Percentiles rank a stretch among this genome's conserved stretches.
phyloP scores from a whole-genome alignment of 2,329 filamentous ascomycete species.

The Ceratocystis lukuohia region DNA sequence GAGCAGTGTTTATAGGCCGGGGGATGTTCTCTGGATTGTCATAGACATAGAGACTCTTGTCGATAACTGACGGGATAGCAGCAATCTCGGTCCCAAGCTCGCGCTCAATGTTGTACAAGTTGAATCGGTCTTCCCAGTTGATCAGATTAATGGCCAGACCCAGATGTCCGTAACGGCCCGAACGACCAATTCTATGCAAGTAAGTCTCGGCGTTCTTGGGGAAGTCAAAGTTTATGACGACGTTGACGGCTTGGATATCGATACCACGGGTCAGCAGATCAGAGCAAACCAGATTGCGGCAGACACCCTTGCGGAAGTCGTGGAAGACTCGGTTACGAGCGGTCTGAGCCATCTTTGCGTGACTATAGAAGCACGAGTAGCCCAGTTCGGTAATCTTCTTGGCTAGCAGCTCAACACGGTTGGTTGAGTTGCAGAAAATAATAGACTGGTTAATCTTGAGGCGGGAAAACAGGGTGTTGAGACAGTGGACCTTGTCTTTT shows the following conservation, averaged over 20 bases:
- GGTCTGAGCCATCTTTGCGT: constrained; percentile 94
- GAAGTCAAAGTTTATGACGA: constrained; percentile 99
- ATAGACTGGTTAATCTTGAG: constrained; percentile 99
- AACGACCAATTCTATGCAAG: constrained; percentile 93
- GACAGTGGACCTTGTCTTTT: constrained; percentile 96
- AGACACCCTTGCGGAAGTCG: constrained; percentile 95
- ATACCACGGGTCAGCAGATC: constrained; percentile 96
- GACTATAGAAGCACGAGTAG: constrained; percentile 99
- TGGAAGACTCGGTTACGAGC: constrained; percentile 98
- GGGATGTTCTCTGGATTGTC: constrained; percentile 93
- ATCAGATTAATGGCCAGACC: constrained; percentile 98
- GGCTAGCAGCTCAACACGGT: constrained; percentile 88
- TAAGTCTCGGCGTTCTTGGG: constrained; percentile 99
- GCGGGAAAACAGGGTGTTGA: constrained; percentile 98
- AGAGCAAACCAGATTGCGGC: constrained; percentile 94
- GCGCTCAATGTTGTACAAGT: constrained; percentile 96
- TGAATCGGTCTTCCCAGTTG: constrained; percentile 98
- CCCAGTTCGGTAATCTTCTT: constrained; percentile 99
- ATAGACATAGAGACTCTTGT: constrained; percentile 97
- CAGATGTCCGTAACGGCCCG: constrained; percentile 89
- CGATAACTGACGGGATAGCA: constrained; percentile 84
- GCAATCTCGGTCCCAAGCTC: constrained; percentile 96
- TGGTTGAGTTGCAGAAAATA: constrained; percentile 99
- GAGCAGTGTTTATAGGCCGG: constrained; percentile 49
- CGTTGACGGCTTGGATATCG: constrained; percentile 97